Conservation (phyloP, 345 rosid genomes). For the Theobroma cacao region DNA sequence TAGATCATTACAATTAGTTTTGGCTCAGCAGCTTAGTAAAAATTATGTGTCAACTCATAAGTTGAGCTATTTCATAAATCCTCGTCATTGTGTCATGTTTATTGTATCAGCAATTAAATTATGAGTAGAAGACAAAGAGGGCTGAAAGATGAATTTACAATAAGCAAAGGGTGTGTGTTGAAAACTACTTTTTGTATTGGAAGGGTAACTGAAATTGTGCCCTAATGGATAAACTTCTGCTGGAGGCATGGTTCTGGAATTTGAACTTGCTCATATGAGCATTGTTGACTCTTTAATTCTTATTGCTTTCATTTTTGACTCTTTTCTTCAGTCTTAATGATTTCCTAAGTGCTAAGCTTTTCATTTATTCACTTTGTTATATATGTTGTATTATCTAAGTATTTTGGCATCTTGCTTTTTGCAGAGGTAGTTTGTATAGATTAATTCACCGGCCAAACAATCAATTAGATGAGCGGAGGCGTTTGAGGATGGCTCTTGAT, state of each 20-base stretch:
- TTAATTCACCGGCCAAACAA: conserved; percentile 86
- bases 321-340: background rate
- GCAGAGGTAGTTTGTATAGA: conserved; percentile 98
- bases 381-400: background rate
- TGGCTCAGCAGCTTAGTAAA: background rate
- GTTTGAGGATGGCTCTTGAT: conserved; percentile 94
- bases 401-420: conserved; percentile 23
- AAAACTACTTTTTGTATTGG: background rate
- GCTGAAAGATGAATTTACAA: background rate
- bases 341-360: background rate
- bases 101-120: background rate
- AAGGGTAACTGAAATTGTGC: background rate
- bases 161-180: background rate
- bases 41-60: background rate
- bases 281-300: background rate
- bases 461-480: conserved; percentile 88
- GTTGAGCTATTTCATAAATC: background rate
- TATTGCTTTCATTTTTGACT: background rate
- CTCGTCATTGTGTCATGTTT: background rate
- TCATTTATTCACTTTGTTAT: conserved; percentile 9
- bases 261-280: background rate
- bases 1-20: background rate
- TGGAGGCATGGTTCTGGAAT: background rate
- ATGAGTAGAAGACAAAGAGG: background rate
- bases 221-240: background rate